Evolutionary conservation across 441 rosid species (phyloP).

Genomic region (Bruguiera hainesii): DNA sequence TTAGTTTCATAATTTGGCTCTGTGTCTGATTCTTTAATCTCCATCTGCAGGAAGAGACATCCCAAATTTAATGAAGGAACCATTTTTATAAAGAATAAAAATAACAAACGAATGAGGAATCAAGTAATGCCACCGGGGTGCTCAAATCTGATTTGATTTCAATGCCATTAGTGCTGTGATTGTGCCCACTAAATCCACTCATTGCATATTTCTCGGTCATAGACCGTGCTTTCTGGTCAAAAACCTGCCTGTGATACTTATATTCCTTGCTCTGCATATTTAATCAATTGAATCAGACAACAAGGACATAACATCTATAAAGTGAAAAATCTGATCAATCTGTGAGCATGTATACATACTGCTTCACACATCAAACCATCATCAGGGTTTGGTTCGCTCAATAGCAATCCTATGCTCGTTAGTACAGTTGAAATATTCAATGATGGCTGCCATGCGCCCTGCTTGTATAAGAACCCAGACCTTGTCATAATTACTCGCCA

Average conservation of each 20-base stretch:
- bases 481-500: conserved; percentile 7
- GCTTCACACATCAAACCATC: conserved; percentile 83
- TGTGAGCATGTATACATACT: conserved; percentile 37
- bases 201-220: conserved; percentile 68
- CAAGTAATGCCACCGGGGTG: conserved; percentile 18
- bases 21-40: conserved; percentile 26
- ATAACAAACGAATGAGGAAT: background rate
- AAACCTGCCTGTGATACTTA: conserved; percentile 69
- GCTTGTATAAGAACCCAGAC: conserved; percentile 13
- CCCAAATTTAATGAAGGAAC: background rate
- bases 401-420: conserved; percentile 58
- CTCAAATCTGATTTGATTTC: conserved; percentile 23
- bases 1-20: conserved; percentile 25
- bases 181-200: conserved; percentile 35
- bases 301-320: background rate
- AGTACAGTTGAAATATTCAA: conserved; percentile 79
- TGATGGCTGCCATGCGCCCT: conserved; percentile 96
- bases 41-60: conserved; percentile 28
- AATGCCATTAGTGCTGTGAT: conserved; percentile 21
- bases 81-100: conserved; percentile 2
- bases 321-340: background rate
- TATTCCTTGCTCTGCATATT: conserved; percentile 69
- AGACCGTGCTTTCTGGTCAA: conserved; percentile 60
- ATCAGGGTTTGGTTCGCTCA: conserved; percentile 80
- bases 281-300: conserved; percentile 20